These are phyloP conservation scores for Alliaria petiolata DNA, from an alignment of 345 rosid species.

Conservation along the genomic window DNA sequence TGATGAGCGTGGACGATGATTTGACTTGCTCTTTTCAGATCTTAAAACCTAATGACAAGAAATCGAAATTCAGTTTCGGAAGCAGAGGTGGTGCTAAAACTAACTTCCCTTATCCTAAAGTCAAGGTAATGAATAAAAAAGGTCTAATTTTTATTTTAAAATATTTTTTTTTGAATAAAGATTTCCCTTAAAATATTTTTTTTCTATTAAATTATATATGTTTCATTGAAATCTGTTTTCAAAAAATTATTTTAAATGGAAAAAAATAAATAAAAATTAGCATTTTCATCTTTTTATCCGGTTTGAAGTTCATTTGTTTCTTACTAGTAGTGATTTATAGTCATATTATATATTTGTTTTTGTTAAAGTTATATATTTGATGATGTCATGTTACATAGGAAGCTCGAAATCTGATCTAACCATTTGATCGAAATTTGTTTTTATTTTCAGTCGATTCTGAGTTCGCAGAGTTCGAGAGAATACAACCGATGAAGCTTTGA, in stretches of 20 bases:
- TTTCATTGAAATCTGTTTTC: no score
- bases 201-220: no score
- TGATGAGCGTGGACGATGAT: slow-evolving; percentile 73
- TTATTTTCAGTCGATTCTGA: slow-evolving; percentile 20
- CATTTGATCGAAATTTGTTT: background rate
- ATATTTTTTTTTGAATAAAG: no score
- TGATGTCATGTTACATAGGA: background rate
- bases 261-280: background rate
- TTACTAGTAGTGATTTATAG: background rate
- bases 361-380: no score
- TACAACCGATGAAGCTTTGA: slow-evolving; percentile 14
- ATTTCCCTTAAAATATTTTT: no score
- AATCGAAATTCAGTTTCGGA: slow-evolving; percentile 51
- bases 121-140: slow-evolving; percentile 42
- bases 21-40: slow-evolving; percentile 81
- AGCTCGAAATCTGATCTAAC: background rate
- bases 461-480: slow-evolving; percentile 21
- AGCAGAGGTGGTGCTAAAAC: slow-evolving; percentile 44
- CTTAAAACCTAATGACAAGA: slow-evolving; percentile 65
- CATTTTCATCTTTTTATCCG: background rate
- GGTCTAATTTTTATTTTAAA: no score
- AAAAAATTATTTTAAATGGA: no score
- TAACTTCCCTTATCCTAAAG: slow-evolving; percentile 35
- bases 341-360: background rate
- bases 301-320: background rate